phyloP scores from a whole-genome alignment of 1,284 basidiomycete species.

The Rhodotorula sp. region DNA sequence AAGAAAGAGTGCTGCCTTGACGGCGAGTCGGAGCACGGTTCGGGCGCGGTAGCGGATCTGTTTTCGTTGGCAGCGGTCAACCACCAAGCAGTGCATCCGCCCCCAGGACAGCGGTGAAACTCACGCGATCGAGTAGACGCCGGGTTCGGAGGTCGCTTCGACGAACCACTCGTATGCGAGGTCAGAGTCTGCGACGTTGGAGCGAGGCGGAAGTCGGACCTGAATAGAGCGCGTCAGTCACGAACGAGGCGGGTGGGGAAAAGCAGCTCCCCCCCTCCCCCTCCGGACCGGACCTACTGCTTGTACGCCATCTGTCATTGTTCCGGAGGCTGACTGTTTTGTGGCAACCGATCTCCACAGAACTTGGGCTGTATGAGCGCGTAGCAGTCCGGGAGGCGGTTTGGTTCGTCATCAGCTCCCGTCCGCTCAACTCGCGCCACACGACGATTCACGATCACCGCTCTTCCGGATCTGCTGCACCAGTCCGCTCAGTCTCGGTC shows the following conservation, averaged over 20 bases:
- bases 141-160: background rate
- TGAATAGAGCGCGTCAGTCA: too few species aligned
- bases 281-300: too few species aligned
- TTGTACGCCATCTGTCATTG: too few species aligned
- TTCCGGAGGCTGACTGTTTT: background rate
- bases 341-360: conserved; percentile 15
- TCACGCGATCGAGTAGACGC: conserved; percentile 16
- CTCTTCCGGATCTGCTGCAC: conserved; percentile 9
- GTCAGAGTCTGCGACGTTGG: background rate
- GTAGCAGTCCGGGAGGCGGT: too few species aligned
- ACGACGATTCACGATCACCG: conserved; percentile 1
- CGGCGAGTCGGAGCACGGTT: background rate
- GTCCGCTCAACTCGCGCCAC: background rate
- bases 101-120: background rate
- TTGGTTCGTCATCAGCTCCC: background rate
- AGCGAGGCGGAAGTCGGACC: too few species aligned
- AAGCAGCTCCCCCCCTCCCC: too few species aligned
- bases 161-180: conserved; percentile 26
- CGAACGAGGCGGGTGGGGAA: too few species aligned
- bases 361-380: conserved; percentile 2
- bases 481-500: background rate
- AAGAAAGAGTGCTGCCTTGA: too few species aligned
- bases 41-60: background rate
- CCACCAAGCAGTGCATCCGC: too few species aligned
- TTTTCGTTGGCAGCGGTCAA: background rate